Base-by-base conservation (phyloP, 345 rosid genomes). In the Sonneratia alba region DNA sequence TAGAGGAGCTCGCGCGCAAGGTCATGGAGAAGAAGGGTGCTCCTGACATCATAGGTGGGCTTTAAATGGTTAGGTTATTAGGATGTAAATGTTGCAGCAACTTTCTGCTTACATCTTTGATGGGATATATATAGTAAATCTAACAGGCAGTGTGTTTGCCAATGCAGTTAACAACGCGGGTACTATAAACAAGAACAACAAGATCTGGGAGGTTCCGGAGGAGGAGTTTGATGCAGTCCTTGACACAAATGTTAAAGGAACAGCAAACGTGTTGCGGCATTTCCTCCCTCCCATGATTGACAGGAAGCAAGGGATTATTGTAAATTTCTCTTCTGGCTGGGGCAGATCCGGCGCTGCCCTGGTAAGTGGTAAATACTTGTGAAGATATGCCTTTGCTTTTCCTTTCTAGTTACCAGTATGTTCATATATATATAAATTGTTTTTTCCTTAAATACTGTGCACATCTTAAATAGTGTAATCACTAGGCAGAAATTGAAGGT, bases 281-380 rank as follows among this genome's bases (percentile, higher is more conserved):
- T 94, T 94, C 76, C 87, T 94, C 67, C 98, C 97, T 68, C 75
- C 85, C 72, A 90, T 94, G 97, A 72, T 94, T 68, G 88, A 92
- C 22, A 87, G 72, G 61, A 86, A 85, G 84, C 96, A 77, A 73
- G 98, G 97, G 75, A 83, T 94, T 68, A 83, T 94, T 69, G 92
- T 94, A 47, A 94, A 94, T 73, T 79, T 87, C 84, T 94, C 98
- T 75, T 91, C 98, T 70, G 98, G 98, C 48, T 94, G 97, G 97
- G 98, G 98, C 76, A 77, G 97, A 81, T 92, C 97, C 19, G 97
- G 93, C 59, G 96, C 98, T 75, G 98, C 97, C 8, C 86, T 89
- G 96, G 97, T 94, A 82, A 83, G 69, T 21, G 48, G 67, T 40
- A 43, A 59, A 0, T 24, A 62, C 66, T 57, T 6, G 59, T 53